Conservation (phyloP, 257 asterid genomes). For the Anisodus acutangulus region DNA sequence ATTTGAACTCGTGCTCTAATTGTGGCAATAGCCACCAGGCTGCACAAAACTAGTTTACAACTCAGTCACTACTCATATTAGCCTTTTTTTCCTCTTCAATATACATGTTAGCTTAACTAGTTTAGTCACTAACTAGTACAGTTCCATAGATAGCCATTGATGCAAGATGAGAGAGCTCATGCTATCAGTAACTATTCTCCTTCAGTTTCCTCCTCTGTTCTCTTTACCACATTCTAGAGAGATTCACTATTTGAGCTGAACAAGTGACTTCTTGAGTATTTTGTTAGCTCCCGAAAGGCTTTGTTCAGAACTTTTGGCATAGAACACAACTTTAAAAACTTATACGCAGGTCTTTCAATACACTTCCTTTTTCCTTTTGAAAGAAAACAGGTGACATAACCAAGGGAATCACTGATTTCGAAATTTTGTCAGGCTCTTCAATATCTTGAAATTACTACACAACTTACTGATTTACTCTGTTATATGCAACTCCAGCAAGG, state of each 20-base stretch:
- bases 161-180: background rate
- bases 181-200: background rate
- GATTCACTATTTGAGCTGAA: background rate
- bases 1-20: background rate
- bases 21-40: background rate
- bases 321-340: background rate
- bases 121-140: background rate
- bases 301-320: background rate
- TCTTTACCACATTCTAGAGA: too few species aligned
- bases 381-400: background rate
- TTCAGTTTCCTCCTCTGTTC: too few species aligned
- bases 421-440: background rate
- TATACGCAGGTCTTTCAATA: background rate
- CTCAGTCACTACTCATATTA: background rate
- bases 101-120: background rate
- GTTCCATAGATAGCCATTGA: background rate
- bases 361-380: background rate
- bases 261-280: background rate
- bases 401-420: background rate
- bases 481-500: conserved; percentile 23
- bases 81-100: background rate
- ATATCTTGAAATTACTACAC: conserved; percentile 14
- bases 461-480: conserved; percentile 11
- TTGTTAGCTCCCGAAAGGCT: background rate
- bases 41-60: background rate